Base-by-base conservation (phyloP, 805 yeast species). In the Hanseniaspora nectarophila region DNA sequence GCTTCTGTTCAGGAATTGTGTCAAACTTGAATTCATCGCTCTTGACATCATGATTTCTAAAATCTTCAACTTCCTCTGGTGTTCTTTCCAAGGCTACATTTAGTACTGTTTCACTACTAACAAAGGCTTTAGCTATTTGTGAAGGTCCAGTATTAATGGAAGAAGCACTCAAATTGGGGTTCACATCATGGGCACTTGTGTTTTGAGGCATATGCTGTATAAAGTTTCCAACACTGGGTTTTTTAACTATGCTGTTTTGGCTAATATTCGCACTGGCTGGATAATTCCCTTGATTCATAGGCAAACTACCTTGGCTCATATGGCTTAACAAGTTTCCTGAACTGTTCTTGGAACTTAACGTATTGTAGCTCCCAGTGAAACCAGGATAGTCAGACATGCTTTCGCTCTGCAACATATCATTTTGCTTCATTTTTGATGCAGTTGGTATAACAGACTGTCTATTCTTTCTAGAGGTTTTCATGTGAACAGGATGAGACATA, bases 381-480 rank as follows among this genome's bases (percentile, higher is more conserved):
- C 51, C 51, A 4, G 40, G 15, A 32, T 38, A 46, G 31, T 46
- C 51, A 10, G 32, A 38, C n/a, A 46, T 31, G 12, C 18, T 31
- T 2, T 24, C 38, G 10, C 12, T 29, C 10, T 21, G 20, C 32
- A 38, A 38, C 3, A 46, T 3, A 4, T 38, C 32, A 5, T 38
- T 32, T n/a, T 46, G 37, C 4, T 39, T 46, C 32, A 47, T 33
- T 24, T 42, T 49, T 6, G 53, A 42, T 4, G 53, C 53, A 24
- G 46, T 26, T 8, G 53, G 53, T 4, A 49, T 20, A 64, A 66
- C 60, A 42, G 67, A 64, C 29, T 57, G 56, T 58, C 69, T 64
- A 47, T 66, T 65, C 50, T 66, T 66, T 50, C 70, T 63, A 46
- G 69, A 65, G 1, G 70, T 65, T 33, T 53, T 53, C 12, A 37